These are phyloP conservation scores for Candida dendrica DNA, from an alignment of 805 yeast genomes.

Conservation along the genomic window DNA sequence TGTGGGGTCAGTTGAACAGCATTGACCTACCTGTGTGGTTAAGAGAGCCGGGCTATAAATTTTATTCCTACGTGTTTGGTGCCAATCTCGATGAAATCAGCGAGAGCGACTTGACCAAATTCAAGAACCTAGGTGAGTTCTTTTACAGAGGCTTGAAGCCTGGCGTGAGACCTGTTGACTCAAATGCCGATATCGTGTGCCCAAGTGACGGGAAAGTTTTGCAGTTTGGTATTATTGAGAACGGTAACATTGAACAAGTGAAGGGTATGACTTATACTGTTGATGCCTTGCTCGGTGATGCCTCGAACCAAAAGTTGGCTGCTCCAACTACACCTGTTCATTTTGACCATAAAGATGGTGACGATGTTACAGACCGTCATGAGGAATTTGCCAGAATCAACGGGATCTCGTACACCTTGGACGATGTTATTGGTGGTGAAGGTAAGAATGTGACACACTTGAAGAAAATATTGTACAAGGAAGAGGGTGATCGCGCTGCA, in stretches of 20 bases:
- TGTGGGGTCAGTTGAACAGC: slow-evolving; percentile 91
- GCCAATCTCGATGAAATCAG: slow-evolving; percentile 85
- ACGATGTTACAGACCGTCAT: slow-evolving; percentile 42
- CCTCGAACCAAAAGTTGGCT: slow-evolving; percentile 33
- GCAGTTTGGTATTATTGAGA: slow-evolving; percentile 71
- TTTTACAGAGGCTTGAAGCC: slow-evolving; percentile 79
- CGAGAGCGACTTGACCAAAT: slow-evolving; percentile 70
- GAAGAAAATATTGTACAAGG: slow-evolving; percentile 42
- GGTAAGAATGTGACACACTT: slow-evolving; percentile 34
- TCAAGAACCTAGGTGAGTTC: slow-evolving; percentile 80
- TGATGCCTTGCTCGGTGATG: slow-evolving; percentile 76
- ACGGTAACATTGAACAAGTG: slow-evolving; percentile 92
- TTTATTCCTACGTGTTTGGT: slow-evolving; percentile 77
- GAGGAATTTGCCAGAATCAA: slow-evolving; percentile 72
- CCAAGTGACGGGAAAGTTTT: slow-evolving; percentile 93
- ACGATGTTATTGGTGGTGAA: slow-evolving; percentile 58
- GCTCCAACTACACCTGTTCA: slow-evolving; percentile 47
- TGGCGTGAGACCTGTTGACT: slow-evolving; percentile 69
- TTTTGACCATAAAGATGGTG: slow-evolving; percentile 34
- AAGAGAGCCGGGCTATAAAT: slow-evolving; percentile 70
- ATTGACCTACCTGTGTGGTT: slow-evolving; percentile 83
- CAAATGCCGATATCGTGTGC: slow-evolving; percentile 60
- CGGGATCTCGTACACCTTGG: slow-evolving; percentile 65
- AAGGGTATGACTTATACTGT: slow-evolving; percentile 93
- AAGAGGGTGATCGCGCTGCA: slow-evolving; percentile 55